phyloP scores from a whole-genome alignment of 352 stramenopile species.

The Phytophthora ohioensis region DNA sequence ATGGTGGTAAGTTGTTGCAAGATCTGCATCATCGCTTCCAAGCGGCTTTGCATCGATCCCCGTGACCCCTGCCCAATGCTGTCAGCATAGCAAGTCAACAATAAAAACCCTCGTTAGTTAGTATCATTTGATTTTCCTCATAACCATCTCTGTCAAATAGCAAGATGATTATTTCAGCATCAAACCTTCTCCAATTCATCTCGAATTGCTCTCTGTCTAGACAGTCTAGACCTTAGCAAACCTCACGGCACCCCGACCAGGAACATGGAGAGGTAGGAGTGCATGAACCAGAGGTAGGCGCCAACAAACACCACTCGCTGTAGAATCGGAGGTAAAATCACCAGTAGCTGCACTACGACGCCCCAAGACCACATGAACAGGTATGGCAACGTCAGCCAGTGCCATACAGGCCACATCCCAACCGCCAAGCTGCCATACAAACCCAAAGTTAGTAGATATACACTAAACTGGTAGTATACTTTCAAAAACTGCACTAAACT shows the following conservation, averaged over 20 bases:
- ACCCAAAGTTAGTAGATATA: slow-evolving; percentile 1
- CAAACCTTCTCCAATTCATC: neutral
- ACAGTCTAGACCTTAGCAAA: neutral
- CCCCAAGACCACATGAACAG: slow-evolving; percentile 89
- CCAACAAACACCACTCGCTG: slow-evolving; percentile 70
- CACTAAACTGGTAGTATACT: slow-evolving; percentile 9
- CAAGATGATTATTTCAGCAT: neutral
- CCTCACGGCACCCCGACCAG: slow-evolving; percentile 20
- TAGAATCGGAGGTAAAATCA: slow-evolving; percentile 66
- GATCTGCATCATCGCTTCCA: slow-evolving; percentile 47
- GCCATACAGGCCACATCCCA: slow-evolving; percentile 80
- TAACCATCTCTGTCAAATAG: neutral
- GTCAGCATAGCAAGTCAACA: neutral
- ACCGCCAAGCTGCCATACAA: slow-evolving; percentile 58
- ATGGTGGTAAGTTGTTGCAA: slow-evolving; percentile 47
- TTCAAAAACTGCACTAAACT: slow-evolving; percentile 1
- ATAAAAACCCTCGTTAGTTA: neutral
- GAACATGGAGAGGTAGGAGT: slow-evolving; percentile 63
- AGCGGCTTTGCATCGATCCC: slow-evolving; percentile 37
- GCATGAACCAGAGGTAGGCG: slow-evolving; percentile 82
- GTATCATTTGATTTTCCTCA: neutral
- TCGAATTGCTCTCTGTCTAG: neutral
- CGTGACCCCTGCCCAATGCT: slow-evolving; percentile 45
- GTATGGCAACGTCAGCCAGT: slow-evolving; percentile 77
- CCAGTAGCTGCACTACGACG: slow-evolving; percentile 72